Conservation (phyloP, 345 rosid species). For the Eucalyptus cladocalyx region DNA sequence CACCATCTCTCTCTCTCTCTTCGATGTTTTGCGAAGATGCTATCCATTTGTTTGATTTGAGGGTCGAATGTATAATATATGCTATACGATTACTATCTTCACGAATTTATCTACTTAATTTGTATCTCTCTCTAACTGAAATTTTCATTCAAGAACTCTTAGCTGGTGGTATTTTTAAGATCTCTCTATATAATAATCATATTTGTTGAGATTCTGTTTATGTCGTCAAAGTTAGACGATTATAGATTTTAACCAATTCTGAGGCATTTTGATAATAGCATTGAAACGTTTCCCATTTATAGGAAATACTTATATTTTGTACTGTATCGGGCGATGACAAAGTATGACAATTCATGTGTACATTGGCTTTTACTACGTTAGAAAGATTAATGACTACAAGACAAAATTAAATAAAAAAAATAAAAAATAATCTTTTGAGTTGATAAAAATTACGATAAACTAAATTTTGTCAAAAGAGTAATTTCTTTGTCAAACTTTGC, state of each 20-base stretch:
- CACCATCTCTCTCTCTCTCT: neutral
- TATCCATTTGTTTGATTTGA: neutral
- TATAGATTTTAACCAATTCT: neutral
- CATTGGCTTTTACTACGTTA: neutral
- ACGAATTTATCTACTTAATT: neutral
- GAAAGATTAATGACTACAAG: neutral
- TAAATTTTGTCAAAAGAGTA: neutral
- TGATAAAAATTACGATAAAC: neutral
- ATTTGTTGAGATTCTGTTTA: too few relatives aligned
- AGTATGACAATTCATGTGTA: neutral
- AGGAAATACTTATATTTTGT: neutral
- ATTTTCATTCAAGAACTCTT: neutral
- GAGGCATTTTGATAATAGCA: neutral
- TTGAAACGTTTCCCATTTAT: too few relatives aligned
- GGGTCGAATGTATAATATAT: neutral
- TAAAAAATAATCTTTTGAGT: neutral
- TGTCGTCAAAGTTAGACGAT: too few relatives aligned
- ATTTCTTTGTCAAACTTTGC: neutral
- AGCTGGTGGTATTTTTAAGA: neutral
- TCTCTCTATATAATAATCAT: too few relatives aligned
- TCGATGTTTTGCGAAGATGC: neutral
- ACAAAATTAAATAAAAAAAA: too few relatives aligned
- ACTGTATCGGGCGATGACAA: fast-evolving
- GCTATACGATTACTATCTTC: neutral
- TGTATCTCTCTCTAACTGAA: neutral